phyloP scores from a whole-genome alignment of 1,284 basidiomycete genomes.

The Baeospora myosura region DNA sequence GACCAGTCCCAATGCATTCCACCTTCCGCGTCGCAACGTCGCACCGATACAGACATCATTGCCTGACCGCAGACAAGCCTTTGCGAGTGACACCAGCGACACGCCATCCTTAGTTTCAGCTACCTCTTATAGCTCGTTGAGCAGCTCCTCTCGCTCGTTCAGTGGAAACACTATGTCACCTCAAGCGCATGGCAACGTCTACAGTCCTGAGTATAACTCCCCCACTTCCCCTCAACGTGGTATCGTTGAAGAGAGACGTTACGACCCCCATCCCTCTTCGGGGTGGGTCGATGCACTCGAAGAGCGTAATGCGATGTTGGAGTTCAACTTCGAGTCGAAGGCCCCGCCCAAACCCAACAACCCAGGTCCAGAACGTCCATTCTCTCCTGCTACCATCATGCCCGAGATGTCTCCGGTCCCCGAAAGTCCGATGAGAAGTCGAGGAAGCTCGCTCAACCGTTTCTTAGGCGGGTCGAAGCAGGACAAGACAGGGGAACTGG shows the following conservation, averaged over 20 bases:
- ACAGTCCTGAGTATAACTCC: constrained; percentile 6
- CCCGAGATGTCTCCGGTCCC: background rate
- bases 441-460: background rate
- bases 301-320: background rate
- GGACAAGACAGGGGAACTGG: no score
- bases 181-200: constrained; percentile 13
- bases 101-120: constrained; percentile 38
- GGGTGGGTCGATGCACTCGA: no score
- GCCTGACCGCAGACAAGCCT: background rate
- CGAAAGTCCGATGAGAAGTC: background rate
- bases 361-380: no score
- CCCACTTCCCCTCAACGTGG: constrained; percentile 11
- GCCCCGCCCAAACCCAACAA: no score
- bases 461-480: background rate
- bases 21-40: constrained; percentile 15
- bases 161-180: constrained; percentile 29
- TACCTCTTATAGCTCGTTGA: constrained; percentile 31
- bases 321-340: no score
- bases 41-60: constrained; percentile 19
- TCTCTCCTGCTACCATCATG: no score
- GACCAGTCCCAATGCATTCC: no score
- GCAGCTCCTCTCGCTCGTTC: constrained; percentile 26
- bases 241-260: constrained; percentile 22
- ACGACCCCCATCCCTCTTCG: no score
- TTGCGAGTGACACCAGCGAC: constrained; percentile 28